Evolutionary conservation across 75 land plant genomes (phyloP).

Genomic region (Ceratopteris richardii): DNA sequence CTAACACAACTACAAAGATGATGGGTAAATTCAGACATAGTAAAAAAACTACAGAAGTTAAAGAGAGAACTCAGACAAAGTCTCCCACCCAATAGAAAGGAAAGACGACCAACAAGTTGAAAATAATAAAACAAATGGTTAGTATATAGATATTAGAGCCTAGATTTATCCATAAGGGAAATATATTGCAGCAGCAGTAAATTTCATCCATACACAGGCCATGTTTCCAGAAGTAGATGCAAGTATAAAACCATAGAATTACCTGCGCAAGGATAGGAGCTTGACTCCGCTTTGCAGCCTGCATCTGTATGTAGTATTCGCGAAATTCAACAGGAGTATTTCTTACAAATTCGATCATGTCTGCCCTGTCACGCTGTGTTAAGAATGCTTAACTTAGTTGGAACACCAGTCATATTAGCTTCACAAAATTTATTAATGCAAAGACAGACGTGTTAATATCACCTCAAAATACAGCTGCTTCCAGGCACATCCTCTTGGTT

Average conservation of each 20-base stretch:
- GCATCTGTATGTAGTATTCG: conserved; percentile 97
- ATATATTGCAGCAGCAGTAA: no score
- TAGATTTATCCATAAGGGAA: no score
- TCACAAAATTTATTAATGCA: neutral
- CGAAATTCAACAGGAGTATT: conserved; percentile 75
- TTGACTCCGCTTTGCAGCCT: conserved; percentile 91
- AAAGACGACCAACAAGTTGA: no score
- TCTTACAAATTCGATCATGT: conserved; percentile 69
- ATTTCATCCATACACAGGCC: no score
- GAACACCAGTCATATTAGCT: neutral
- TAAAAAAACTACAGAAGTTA: no score
- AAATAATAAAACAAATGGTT: no score
- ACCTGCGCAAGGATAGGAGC: conserved; percentile 88
- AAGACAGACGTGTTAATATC: neutral
- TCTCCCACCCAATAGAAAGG: no score
- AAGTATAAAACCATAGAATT: no score
- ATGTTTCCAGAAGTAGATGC: neutral
- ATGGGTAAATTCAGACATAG: no score
- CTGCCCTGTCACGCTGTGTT: conserved; percentile 79
- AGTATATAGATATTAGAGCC: no score
- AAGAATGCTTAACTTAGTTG: neutral
- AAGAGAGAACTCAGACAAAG: no score
- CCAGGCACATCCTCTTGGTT: conserved; percentile 69
- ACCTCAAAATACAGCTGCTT: conserved; percentile 93
- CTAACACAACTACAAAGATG: no score